A percentile compares a stretch with the other conserved stretches of the same genome.
phyloP scores from a whole-genome alignment of 345 rosid genomes.

The Ceriops zippeliana region DNA sequence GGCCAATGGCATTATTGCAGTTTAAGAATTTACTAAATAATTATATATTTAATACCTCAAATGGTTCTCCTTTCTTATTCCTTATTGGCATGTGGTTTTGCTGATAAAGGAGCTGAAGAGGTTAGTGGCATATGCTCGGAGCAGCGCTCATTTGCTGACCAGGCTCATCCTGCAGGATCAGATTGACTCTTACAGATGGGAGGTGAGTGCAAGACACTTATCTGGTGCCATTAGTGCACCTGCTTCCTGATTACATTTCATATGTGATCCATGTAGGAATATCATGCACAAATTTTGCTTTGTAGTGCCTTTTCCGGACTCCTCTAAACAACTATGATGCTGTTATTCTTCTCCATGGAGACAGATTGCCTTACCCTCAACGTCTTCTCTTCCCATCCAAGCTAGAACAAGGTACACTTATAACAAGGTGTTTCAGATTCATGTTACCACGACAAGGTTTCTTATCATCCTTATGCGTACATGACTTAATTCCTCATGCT shows the following conservation, averaged over 20 bases:
- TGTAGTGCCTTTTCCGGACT: conserved; percentile 85
- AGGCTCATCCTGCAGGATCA: conserved; percentile 59
- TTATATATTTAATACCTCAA: background rate
- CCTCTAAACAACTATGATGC: conserved; percentile 88
- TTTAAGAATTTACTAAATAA: background rate
- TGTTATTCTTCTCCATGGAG: conserved; percentile 78
- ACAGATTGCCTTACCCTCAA: conserved; percentile 63
- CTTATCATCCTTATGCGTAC: too few relatives aligned
- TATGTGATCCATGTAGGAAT: background rate
- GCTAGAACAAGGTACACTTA: conserved; percentile 53
- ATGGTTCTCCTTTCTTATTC: conserved; percentile 7
- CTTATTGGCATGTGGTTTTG: conserved; percentile 9
- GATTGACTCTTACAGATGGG: conserved; percentile 63
- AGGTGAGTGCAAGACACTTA: conserved; percentile 46
- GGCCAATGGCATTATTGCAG: background rate
- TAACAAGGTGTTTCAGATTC: background rate
- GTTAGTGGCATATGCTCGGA: conserved; percentile 83
- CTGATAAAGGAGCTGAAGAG: conserved; percentile 68
- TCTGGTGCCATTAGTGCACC: background rate
- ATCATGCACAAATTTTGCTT: conserved; percentile 5
- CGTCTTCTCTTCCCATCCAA: conserved; percentile 76
- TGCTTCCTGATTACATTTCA: background rate
- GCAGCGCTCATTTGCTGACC: conserved; percentile 72
- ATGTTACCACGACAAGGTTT: background rate
- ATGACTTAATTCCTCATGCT: background rate